Base-by-base conservation (phyloP, 805 yeast genomes). In the Saccharomycodes ludwigii region DNA sequence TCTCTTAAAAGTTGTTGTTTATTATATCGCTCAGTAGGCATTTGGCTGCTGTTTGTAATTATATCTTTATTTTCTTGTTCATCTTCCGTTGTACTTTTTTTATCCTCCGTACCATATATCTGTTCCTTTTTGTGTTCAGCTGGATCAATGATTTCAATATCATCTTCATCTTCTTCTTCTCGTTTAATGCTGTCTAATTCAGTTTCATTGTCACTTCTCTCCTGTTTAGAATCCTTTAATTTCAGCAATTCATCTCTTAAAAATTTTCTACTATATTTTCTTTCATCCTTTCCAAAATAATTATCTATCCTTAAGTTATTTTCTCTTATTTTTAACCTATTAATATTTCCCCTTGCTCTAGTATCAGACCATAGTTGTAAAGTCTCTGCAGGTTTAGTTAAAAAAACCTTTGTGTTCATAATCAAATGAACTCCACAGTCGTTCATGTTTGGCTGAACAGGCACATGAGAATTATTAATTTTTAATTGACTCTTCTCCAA, bases 341-440 rank as follows among this genome's bases (percentile, higher is more conserved):
- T 33, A n/a, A 33, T 16, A 25, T 40, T 44, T 21, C 39, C 40
- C 33, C 34, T 46, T 5, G 35, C 30, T 12, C 36, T 43, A 4
- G 48, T 35, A 12, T 33, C 42, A 35, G 56, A 49, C 81, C 81
- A 73, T 8, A 68, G 40, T 25, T 48, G 48, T 27, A 68, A 56
- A 31, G 82, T 75, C 16, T 50, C 59, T 0, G 42, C 42, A 0
- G 73, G 70, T 24, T 68, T 54, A 16, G 58, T 56, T 28, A 77
- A 59, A 54, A 82, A 75, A 39, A 66, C 71, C 35, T 63, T 59
- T 9, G 76, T 65, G 43, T 80, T 85, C 42, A 76, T 76, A 11
- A 91, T 76, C 2, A 88, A 81, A 56, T 82, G 95, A 14, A 91
- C 72, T 2, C 98, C 98, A 59, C 98, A 91, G 51, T 91, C 98